A percentile compares a stretch with the other conserved stretches of the same genome.
These are phyloP conservation scores for Vitis cinerea DNA, from an alignment of 164 flowering plant species.

Conservation along the genomic window DNA sequence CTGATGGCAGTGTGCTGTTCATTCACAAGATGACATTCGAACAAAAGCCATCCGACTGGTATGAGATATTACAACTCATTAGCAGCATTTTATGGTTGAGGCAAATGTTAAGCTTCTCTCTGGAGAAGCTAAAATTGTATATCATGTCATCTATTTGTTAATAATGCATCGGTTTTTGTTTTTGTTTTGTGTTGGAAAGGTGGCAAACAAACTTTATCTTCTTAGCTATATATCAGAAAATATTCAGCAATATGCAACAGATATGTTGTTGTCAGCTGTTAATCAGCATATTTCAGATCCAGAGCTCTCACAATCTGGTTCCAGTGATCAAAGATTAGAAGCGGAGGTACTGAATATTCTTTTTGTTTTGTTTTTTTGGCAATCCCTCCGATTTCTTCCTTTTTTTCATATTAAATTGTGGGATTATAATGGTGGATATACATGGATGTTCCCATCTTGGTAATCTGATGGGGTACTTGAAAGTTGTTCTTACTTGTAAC, in stretches of 20 bases:
- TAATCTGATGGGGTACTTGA: neutral
- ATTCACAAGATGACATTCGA: conserved; percentile 85
- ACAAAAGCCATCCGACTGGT: conserved; percentile 94
- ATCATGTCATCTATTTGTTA: conserved; percentile 1
- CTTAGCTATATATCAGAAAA: conserved; percentile 52
- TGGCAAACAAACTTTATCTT: conserved; percentile 85
- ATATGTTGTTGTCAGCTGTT: conserved; percentile 73
- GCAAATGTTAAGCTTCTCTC: neutral
- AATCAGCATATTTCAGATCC: conserved; percentile 43
- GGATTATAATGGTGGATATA: neutral
- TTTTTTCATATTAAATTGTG: neutral
- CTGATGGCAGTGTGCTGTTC: conserved; percentile 79
- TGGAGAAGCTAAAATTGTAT: neutral
- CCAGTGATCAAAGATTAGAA: conserved; percentile 43
- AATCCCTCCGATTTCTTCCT: neutral
- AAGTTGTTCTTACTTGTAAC: neutral
- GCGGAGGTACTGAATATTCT: conserved; percentile 41
- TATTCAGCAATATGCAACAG: conserved; percentile 81
- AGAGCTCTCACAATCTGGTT: conserved; percentile 36
- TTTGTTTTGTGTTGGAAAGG: conserved; percentile 44
- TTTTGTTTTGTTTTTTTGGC: neutral
- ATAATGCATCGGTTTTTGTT: neutral
- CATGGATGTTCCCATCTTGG: neutral
- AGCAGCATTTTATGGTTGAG: neutral
- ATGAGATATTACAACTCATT: conserved; percentile 17